Conservation (phyloP, 306 rosid genomes). For the Cicer chorassanicum region DNA sequence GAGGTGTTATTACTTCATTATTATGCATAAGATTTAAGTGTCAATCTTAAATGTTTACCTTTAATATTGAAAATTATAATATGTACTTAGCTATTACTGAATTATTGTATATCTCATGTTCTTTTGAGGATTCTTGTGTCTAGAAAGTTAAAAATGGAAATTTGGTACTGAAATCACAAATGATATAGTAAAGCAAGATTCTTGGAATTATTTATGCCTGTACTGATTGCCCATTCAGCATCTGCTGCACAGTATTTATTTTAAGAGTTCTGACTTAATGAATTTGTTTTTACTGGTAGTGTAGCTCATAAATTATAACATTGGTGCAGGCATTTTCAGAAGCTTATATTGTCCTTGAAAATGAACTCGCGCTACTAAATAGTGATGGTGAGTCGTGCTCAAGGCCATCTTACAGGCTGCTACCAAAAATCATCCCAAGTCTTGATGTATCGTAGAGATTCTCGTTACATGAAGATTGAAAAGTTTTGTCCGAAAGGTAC, state of each 20-base stretch:
- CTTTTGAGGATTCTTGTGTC: not conserved
- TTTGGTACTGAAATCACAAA: not conserved
- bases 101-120: constrained; percentile 1
- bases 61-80: not conserved
- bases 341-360: constrained; percentile 80
- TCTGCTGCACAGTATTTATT: not conserved
- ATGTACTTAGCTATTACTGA: not conserved
- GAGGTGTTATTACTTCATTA: not conserved
- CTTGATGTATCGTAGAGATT: constrained; percentile 62
- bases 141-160: not conserved
- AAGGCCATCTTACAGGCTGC: constrained; percentile 58
- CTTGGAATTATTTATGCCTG: constrained; percentile 25
- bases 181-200: constrained; percentile 5
- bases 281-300: constrained; percentile 17
- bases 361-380: constrained; percentile 59
- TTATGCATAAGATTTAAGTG: not conserved
- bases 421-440: constrained; percentile 77
- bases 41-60: not conserved
- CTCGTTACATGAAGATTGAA: constrained; percentile 38
- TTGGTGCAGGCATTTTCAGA: constrained; percentile 82
- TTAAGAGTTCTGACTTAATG: constrained; percentile 17
- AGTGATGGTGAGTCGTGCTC: constrained; percentile 58
- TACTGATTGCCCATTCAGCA: constrained; percentile 12
- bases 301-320: constrained; percentile 39
- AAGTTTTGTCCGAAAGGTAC: constrained; percentile 55